Percentiles rank a stretch among this genome's conserved stretches.
Evolutionary conservation across 1,284 basidiomycete genomes (phyloP).

Genomic region (Omphalotus olearius): DNA sequence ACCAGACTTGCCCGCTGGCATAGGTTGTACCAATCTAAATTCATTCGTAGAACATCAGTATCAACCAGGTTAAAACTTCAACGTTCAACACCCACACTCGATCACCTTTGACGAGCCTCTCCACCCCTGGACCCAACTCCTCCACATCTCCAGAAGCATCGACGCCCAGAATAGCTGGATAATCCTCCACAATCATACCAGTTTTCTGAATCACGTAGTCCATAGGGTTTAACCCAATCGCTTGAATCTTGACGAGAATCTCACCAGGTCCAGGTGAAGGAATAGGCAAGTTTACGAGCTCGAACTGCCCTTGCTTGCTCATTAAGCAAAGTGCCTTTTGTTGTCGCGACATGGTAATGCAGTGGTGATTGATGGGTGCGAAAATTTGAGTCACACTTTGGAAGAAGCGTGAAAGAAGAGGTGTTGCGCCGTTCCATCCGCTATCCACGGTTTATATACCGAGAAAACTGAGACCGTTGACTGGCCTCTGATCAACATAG

Average conservation of each 20-base stretch:
- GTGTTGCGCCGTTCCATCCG: no score
- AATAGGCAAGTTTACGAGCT: slow-evolving; percentile 19
- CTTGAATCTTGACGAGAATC: slow-evolving; percentile 38
- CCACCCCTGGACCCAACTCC: slow-evolving; percentile 47
- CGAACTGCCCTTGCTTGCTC: slow-evolving; percentile 3
- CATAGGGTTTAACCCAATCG: slow-evolving; percentile 41
- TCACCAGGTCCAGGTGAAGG: slow-evolving; percentile 36
- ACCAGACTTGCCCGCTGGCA: slow-evolving; percentile 30
- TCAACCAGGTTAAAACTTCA: neutral
- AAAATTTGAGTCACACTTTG: no score
- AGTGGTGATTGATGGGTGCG: no score
- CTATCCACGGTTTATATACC: no score
- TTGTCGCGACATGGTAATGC: neutral
- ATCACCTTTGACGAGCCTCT: slow-evolving; percentile 48
- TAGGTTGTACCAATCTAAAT: neutral
- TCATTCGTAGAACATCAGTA: neutral
- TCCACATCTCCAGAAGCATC: slow-evolving; percentile 58
- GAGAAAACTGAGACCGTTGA: no score
- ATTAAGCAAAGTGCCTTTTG: slow-evolving; percentile 12
- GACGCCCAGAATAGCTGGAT: slow-evolving; percentile 45
- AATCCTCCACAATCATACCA: slow-evolving; percentile 17
- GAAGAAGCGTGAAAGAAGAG: no score
- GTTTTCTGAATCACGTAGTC: slow-evolving; percentile 39
- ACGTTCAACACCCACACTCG: slow-evolving; percentile 39
- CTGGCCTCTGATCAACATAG: no score